These are phyloP conservation scores for Hyphopichia wangnamkhiaoensis DNA, from an alignment of 1,139 yeast species.

Conservation along the genomic window DNA sequence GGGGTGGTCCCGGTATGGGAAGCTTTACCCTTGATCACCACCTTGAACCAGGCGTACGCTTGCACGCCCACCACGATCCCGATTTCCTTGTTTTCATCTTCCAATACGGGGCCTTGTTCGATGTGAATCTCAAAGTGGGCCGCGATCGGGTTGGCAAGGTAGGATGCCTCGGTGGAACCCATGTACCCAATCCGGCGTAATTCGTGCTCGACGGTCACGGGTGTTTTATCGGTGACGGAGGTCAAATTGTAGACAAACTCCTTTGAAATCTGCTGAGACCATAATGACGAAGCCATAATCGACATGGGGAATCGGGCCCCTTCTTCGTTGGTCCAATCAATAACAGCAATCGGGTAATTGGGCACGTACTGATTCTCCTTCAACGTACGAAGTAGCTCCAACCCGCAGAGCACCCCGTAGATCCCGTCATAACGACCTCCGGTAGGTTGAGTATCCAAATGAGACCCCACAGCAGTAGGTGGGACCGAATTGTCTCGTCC, in stretches of 20 bases:
- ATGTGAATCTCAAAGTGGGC: slow-evolving; percentile 76
- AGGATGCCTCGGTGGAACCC: slow-evolving; percentile 51
- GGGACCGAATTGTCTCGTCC: slow-evolving; percentile 47
- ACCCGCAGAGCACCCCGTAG: slow-evolving; percentile 65
- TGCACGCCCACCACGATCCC: slow-evolving; percentile 72
- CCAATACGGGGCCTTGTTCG: slow-evolving; percentile 75
- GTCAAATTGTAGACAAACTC: slow-evolving; percentile 51
- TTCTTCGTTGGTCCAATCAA: slow-evolving; percentile 78
- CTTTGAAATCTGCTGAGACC: slow-evolving; percentile 54
- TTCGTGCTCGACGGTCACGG: slow-evolving; percentile 56
- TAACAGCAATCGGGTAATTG: slow-evolving; percentile 62
- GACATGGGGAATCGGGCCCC: slow-evolving; percentile 75
- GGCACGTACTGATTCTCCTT: slow-evolving; percentile 60
- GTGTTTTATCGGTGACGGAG: slow-evolving; percentile 53
- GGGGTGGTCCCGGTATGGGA: slow-evolving; percentile 80
- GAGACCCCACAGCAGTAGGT: slow-evolving; percentile 74
- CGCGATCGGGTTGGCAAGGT: slow-evolving; percentile 54
- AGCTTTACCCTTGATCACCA: slow-evolving; percentile 58
- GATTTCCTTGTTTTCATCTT: slow-evolving; percentile 52
- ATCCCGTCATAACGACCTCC: slow-evolving; percentile 79
- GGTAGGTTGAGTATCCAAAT: slow-evolving; percentile 76
- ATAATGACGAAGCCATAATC: slow-evolving; percentile 65
- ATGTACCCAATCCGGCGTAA: slow-evolving; percentile 62
- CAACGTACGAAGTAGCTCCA: slow-evolving; percentile 65
- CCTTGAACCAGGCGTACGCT: slow-evolving; percentile 63